Evolutionary conservation across 345 rosid species (phyloP), one percentile per base, ranked within the genome.

Genomic region (Turritis glabra): DNA sequence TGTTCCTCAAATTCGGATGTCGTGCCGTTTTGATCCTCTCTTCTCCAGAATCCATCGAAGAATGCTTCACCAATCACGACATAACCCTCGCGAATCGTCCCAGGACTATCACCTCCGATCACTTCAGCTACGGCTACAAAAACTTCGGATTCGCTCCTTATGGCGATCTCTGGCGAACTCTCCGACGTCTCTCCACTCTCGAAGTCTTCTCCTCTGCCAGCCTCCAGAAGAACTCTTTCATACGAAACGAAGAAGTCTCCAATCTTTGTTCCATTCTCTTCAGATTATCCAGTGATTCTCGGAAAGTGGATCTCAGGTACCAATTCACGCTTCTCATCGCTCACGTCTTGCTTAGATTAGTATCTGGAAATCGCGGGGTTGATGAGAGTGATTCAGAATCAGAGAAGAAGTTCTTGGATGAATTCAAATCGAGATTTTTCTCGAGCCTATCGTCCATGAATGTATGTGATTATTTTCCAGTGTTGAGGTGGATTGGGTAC

Each of bases 51-150:
- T 77, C 81, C 9, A 81, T 64, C 13, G 82, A 82, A 55, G 87
- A 85, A 60, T 89, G 94, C 67, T 83, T 89, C 82, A 84, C 82
- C 53, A 84, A 80, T 35, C 85, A 87, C 47, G 91, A 87, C 50
- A 26, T 59, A 43, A 62, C 83, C 9, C 78, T 89, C 12, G 88
- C 90, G 5, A 82, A 87, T 69, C 84, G 91, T 8, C 87, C 87
- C 8, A 53, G n/a, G n/a, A 52, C 80, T 22, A 40, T 85, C 51
- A 23, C 74, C 2, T 80, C 84, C 0, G 81, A 79, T 25, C 64
- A 76, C 35, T 52, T 85, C 18, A 80, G 73, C 59, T 85, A 87
- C 76, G 80, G 81, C 72, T 59, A 81, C 76, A 79, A 79, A 44
- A 80, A 77, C 73, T 32, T 79, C 18, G 77, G 61, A 2, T 35